Conservation (phyloP, 495 filamentous ascomycete genomes). For the Trypethelium eluteriae region DNA sequence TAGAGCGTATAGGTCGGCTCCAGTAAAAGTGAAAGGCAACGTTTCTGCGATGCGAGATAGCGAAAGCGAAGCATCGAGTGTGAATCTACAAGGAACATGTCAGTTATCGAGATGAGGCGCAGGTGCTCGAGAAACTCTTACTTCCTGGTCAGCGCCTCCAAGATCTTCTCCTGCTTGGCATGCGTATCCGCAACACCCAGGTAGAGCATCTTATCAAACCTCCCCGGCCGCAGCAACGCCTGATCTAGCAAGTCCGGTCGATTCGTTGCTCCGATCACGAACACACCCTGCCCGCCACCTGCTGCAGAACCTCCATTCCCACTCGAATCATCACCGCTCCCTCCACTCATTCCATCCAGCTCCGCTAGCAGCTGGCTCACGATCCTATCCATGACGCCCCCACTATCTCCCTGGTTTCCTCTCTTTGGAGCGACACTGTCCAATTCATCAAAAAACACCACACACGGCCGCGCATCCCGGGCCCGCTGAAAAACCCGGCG, state of each 20-base stretch:
- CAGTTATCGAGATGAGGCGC: not conserved
- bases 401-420: conserved; percentile 95
- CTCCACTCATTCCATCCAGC: conserved; percentile 94
- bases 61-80: conserved; percentile 66
- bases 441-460: conserved; percentile 97
- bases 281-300: conserved; percentile 74
- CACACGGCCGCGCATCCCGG: conserved; percentile 89
- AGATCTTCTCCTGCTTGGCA: conserved; percentile 87
- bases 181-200: conserved; percentile 93
- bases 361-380: conserved; percentile 93
- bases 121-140: conserved; percentile 37
- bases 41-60: conserved; percentile 63
- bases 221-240: conserved; percentile 79
- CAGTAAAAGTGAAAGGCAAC: conserved; percentile 92
- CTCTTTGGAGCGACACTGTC: conserved; percentile 96
- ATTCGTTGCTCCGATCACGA: conserved; percentile 96
- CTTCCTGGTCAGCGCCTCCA: conserved; percentile 92
- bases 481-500: conserved; percentile 92
- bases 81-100: conserved; percentile 52
- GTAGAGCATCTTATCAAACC: conserved; percentile 99
- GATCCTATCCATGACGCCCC: conserved; percentile 98
- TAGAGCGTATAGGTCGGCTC: conserved; percentile 91
- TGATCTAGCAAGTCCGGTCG: conserved; percentile 88
- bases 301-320: conserved; percentile 43
- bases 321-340: conserved; percentile 50